A percentile compares a stretch with the other conserved stretches of the same genome.
These are phyloP conservation scores for Buddleja alternifolia DNA, from an alignment of 257 asterid genomes.

Conservation along the genomic window DNA sequence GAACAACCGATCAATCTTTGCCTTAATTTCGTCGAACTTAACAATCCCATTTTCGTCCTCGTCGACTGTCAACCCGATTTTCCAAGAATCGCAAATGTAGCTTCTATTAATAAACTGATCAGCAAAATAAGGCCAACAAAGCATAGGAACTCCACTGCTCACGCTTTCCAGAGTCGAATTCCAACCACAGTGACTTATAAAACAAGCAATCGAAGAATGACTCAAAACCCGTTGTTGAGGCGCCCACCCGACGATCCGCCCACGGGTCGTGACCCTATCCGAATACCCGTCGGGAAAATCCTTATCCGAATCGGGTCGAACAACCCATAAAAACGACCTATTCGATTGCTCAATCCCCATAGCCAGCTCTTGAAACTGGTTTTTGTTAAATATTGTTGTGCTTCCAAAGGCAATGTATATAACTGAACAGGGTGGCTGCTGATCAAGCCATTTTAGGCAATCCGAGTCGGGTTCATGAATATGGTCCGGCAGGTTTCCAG, in stretches of 20 bases:
- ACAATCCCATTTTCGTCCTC: slow-evolving; percentile 22
- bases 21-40: background rate
- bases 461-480: slow-evolving; percentile 22
- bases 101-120: slow-evolving; percentile 23
- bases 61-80: slow-evolving; percentile 13
- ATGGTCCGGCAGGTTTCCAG: too few species aligned
- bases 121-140: slow-evolving; percentile 30
- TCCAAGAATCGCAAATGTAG: slow-evolving; percentile 22
- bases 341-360: slow-evolving; percentile 44
- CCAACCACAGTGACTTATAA: slow-evolving; percentile 32
- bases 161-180: slow-evolving; percentile 28
- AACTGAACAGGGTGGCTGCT: slow-evolving; percentile 39
- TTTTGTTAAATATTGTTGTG: slow-evolving; percentile 19
- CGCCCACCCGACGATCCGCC: slow-evolving; percentile 26
- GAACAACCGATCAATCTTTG: slow-evolving; percentile 9
- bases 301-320: slow-evolving; percentile 21
- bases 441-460: slow-evolving; percentile 47
- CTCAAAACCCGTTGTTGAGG: slow-evolving; percentile 24
- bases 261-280: background rate
- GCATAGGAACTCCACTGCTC: slow-evolving; percentile 11
- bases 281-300: slow-evolving; percentile 12
- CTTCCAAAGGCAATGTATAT: slow-evolving; percentile 56
- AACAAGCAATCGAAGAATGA: slow-evolving; percentile 14
- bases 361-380: slow-evolving; percentile 49
- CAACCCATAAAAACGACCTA: slow-evolving; percentile 52